A percentile compares a stretch with the other conserved stretches of the same genome.
These are phyloP conservation scores for Penicillium paneum DNA, from an alignment of 2,329 filamentous ascomycete genomes.

Conservation along the genomic window DNA sequence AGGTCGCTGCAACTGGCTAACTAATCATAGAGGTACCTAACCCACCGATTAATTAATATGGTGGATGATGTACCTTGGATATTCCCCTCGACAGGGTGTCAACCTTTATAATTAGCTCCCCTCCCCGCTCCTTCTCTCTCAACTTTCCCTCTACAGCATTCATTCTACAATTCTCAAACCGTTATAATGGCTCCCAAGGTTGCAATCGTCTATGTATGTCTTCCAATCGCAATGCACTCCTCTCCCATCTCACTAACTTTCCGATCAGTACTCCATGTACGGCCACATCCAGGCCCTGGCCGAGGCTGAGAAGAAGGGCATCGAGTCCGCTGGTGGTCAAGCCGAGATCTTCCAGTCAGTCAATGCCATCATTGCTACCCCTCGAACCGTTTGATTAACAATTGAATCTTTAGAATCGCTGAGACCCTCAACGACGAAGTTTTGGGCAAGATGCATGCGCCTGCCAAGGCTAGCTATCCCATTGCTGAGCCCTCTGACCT, in stretches of 20 bases:
- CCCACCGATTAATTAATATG: constrained; percentile 1
- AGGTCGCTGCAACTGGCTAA: constrained; percentile 12
- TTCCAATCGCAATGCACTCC: background rate
- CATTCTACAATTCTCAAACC: constrained; percentile 8
- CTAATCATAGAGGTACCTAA: constrained; percentile 12
- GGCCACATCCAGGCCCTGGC: constrained; percentile 83
- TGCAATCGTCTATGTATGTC: constrained; percentile 80
- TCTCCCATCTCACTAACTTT: constrained; percentile 12
- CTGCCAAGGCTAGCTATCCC: constrained; percentile 67
- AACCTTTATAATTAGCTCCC: constrained; percentile 10
- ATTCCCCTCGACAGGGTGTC: background rate
- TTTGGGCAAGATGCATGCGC: constrained; percentile 85
- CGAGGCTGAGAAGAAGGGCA: constrained; percentile 85
- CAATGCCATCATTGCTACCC: background rate
- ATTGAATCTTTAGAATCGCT: constrained; percentile 53
- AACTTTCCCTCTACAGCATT: background rate
- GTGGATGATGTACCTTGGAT: constrained; percentile 1
- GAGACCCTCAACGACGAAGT: constrained; percentile 87
- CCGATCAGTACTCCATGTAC: constrained; percentile 79
- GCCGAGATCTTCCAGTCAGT: constrained; percentile 77
- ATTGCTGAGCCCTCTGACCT: constrained; percentile 62
- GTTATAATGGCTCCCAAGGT: constrained; percentile 81
- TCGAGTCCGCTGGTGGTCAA: constrained; percentile 78
- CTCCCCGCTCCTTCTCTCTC: constrained; percentile 1
- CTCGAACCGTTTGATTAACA: constrained; percentile 6